A percentile compares a stretch with the other conserved stretches of the same genome.
phyloP scores from a whole-genome alignment of 768 basidiomycete genomes.

The Heimioporus sp. region DNA sequence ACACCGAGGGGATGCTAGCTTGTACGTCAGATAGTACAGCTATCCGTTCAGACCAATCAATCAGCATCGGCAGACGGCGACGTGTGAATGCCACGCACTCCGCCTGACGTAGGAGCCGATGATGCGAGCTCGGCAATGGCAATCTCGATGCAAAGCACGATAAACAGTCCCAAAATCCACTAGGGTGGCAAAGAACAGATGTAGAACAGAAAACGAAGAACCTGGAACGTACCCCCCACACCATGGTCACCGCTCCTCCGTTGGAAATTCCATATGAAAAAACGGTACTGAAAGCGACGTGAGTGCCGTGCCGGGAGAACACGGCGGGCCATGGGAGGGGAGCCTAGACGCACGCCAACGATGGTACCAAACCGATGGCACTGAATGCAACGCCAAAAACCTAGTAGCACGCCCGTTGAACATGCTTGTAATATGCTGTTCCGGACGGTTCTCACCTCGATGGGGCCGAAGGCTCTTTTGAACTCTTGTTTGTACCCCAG shows the following conservation, averaged over 20 bases:
- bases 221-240: constrained; percentile 35
- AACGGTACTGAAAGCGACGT: constrained; percentile 33
- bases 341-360: constrained; percentile 47
- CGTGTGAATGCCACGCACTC: constrained; percentile 19
- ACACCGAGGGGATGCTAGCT: constrained; percentile 50
- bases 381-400: constrained; percentile 69
- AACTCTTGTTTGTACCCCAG: constrained; percentile 36
- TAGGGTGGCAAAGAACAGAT: neutral
- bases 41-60: constrained; percentile 11
- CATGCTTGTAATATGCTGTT: neutral
- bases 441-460: constrained; percentile 19
- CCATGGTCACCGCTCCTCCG: constrained; percentile 44
- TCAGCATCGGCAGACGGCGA: neutral
- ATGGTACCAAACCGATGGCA: constrained; percentile 62
- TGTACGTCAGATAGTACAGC: constrained; percentile 67
- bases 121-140: constrained; percentile 38
- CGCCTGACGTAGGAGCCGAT: constrained; percentile 39
- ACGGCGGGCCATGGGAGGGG: constrained; percentile 11
- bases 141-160: constrained; percentile 37
- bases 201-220: neutral
- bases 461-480: constrained; percentile 28
- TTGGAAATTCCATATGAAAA: constrained; percentile 43
- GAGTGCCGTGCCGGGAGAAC: neutral
- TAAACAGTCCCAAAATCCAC: constrained; percentile 37
- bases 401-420: constrained; percentile 30